A percentile compares a stretch with the other conserved stretches of the same genome.
Conservation (phyloP, 2,329 filamentous ascomycete genomes). For the Fusarium sp. region DNA sequence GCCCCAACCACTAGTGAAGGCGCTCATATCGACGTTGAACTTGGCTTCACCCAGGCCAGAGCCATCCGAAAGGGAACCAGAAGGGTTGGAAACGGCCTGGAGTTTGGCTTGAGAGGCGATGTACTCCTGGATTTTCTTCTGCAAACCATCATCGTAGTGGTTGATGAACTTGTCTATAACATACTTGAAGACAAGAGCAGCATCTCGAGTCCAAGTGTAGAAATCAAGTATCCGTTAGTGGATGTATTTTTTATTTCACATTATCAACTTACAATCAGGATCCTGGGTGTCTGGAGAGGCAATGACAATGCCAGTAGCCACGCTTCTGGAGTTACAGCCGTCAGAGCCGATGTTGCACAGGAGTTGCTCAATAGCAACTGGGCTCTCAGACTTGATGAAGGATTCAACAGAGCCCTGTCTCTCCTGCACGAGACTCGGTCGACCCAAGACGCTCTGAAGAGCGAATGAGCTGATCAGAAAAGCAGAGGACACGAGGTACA, state of each 20-base stretch:
- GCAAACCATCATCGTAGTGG: constrained; percentile 69
- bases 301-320: constrained; percentile 65
- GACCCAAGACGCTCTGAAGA: constrained; percentile 65
- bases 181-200: constrained; percentile 76
- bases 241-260: not conserved
- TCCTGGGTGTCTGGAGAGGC: constrained; percentile 67
- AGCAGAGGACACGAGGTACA: constrained; percentile 65
- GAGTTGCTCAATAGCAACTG: constrained; percentile 65
- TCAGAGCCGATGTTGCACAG: constrained; percentile 71
- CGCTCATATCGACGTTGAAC: constrained; percentile 73
- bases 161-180: constrained; percentile 75
- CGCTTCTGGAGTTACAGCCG: constrained; percentile 64
- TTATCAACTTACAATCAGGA: constrained; percentile 66
- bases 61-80: constrained; percentile 68
- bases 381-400: constrained; percentile 66
- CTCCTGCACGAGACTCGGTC: constrained; percentile 56
- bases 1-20: constrained; percentile 78
- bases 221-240: constrained; percentile 66
- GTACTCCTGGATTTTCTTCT: constrained; percentile 75
- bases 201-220: constrained; percentile 84
- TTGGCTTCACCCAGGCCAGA: constrained; percentile 78
- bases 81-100: constrained; percentile 77
- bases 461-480: constrained; percentile 65
- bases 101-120: constrained; percentile 75
- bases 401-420: constrained; percentile 64